These are phyloP conservation scores for Trypanosoma vivax DNA, from an alignment of 208 protist species.

Conservation along the genomic window DNA sequence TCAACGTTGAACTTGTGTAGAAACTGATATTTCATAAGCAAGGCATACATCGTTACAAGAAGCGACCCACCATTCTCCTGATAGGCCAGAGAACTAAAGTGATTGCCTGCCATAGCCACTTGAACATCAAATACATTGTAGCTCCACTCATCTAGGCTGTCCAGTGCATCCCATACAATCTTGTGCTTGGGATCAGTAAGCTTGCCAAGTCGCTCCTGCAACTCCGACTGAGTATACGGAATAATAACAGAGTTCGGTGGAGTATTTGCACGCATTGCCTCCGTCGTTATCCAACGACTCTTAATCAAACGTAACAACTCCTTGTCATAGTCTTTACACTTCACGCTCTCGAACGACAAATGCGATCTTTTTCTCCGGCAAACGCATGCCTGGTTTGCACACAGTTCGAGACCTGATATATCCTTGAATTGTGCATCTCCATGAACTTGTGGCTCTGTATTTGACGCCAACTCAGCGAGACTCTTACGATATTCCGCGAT, in stretches of 20 bases:
- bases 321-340: slow-evolving; percentile 73
- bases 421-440: slow-evolving; percentile 38
- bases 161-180: slow-evolving; percentile 56
- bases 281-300: slow-evolving; percentile 49
- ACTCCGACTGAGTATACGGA: slow-evolving; percentile 50
- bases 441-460: slow-evolving; percentile 15
- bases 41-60: slow-evolving; percentile 82
- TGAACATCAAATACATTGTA: slow-evolving; percentile 86
- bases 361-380: slow-evolving; percentile 24
- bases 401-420: slow-evolving; percentile 24
- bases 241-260: slow-evolving; percentile 57
- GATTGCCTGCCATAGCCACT: slow-evolving; percentile 63
- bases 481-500: slow-evolving; percentile 54
- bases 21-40: slow-evolving; percentile 80
- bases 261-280: slow-evolving; percentile 35
- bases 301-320: slow-evolving; percentile 82
- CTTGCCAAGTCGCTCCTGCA: slow-evolving; percentile 24
- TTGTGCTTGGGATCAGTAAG: slow-evolving; percentile 29
- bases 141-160: slow-evolving; percentile 78
- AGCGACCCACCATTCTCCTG: slow-evolving; percentile 73
- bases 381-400: no score
- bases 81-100: slow-evolving; percentile 47
- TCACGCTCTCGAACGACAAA: slow-evolving; percentile 52
- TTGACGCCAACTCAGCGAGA: slow-evolving; percentile 22
- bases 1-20: slow-evolving; percentile 89